Conservation (phyloP, 345 rosid species). For the Rhodomyrtus tomentosa region DNA sequence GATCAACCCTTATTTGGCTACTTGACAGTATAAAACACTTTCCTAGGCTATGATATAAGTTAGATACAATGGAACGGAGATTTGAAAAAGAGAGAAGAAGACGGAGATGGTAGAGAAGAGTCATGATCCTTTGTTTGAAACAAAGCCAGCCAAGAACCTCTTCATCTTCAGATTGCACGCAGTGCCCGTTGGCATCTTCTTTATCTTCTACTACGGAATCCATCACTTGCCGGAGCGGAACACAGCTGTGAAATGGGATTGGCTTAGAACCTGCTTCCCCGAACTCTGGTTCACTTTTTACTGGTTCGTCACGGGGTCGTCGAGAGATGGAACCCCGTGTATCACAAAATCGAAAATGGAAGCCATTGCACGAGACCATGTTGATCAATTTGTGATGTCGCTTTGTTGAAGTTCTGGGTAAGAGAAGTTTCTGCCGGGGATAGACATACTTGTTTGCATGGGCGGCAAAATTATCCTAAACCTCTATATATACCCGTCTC, state of each 20-base stretch:
- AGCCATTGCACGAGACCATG: too few species aligned
- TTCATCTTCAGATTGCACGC: neutral
- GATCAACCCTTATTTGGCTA: too few species aligned
- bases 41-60: too few species aligned
- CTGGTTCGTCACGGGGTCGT: slow-evolving; percentile 13
- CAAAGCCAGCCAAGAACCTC: neutral
- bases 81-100: neutral
- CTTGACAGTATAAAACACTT: too few species aligned
- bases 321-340: slow-evolving; percentile 5
- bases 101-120: neutral
- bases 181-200: neutral
- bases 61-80: neutral
- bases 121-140: slow-evolving; percentile 1
- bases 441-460: too few species aligned
- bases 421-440: too few species aligned
- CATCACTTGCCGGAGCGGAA: neutral
- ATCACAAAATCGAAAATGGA: too few species aligned
- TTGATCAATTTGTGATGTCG: too few species aligned
- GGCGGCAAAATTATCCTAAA: too few species aligned
- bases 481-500: too few species aligned
- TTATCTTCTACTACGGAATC: neutral
- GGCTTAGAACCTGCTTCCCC: slow-evolving; percentile 12
- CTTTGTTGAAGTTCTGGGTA: too few species aligned
- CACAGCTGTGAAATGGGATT: slow-evolving; percentile 5
- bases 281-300: slow-evolving; percentile 21